These are phyloP conservation scores for Cryptosporidium ubiquitum DNA, from an alignment of 169 alveolate genomes.

Conservation along the genomic window DNA sequence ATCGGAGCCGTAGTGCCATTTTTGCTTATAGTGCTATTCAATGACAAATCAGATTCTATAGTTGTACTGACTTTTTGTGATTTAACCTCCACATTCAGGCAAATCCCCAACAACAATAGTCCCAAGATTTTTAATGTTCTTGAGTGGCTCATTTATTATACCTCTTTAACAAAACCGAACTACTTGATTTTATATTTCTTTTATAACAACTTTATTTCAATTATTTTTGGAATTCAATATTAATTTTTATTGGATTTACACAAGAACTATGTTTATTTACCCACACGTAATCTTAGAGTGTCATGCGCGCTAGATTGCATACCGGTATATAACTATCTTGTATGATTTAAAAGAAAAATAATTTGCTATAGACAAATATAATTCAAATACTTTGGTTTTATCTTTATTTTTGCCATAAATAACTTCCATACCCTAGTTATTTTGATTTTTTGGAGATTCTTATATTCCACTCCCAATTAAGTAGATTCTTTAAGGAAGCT, in stretches of 20 bases:
- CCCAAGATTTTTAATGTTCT: neutral
- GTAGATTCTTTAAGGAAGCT: too few species aligned
- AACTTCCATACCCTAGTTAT: too few species aligned
- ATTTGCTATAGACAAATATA: too few species aligned
- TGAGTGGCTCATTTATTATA: neutral
- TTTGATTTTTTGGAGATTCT: neutral
- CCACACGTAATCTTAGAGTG: constrained; percentile 20
- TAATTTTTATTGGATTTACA: neutral
- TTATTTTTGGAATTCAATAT: neutral
- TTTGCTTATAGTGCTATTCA: neutral
- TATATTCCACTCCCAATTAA: too few species aligned
- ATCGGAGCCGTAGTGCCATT: neutral
- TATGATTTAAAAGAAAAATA: neutral
- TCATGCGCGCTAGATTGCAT: constrained; percentile 26
- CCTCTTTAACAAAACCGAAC: neutral
- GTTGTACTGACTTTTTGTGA: constrained; percentile 17
- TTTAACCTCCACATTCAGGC: neutral
- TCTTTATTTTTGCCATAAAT: too few species aligned
- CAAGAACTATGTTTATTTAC: neutral
- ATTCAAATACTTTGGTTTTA: too few species aligned
- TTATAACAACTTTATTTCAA: neutral
- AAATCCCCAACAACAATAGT: neutral
- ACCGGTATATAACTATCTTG: neutral
- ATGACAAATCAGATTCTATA: constrained; percentile 12
- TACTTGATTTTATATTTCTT: neutral